Conservation (phyloP, 257 asterid genomes). For the Orobanche coerulescens region DNA sequence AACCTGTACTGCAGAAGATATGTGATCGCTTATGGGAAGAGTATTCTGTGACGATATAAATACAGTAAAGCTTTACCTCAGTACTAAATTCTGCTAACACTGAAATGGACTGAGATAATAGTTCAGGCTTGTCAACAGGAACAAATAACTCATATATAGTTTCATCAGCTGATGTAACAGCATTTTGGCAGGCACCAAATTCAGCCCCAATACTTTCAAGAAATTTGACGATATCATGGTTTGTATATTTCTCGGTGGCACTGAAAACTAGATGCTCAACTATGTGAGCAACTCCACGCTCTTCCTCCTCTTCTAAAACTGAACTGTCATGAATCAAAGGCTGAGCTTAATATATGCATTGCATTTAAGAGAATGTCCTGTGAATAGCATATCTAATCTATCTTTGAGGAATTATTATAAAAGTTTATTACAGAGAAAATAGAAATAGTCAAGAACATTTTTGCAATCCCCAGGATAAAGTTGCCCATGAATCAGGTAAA, state of each 20-base stretch:
- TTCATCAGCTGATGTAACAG: constrained; percentile 87
- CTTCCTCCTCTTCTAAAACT: constrained; percentile 94
- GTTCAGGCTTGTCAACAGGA: constrained; percentile 88
- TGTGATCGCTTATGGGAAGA: constrained; percentile 16
- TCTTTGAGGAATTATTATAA: too few species aligned
- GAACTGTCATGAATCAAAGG: constrained; percentile 67
- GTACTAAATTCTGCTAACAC: constrained; percentile 89
- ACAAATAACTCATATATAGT: constrained; percentile 88
- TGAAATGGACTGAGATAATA: constrained; percentile 79
- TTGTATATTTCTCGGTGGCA: constrained; percentile 82
- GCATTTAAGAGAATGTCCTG: too few species aligned
- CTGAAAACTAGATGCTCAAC: constrained; percentile 97
- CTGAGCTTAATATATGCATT: constrained; percentile 28
- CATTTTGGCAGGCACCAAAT: constrained; percentile 96
- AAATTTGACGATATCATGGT: constrained; percentile 85
- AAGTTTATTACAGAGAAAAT: too few species aligned
- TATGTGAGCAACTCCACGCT: constrained; percentile 97
- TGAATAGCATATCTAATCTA: too few species aligned
- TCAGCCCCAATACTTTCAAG: constrained; percentile 95
- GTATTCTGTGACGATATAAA: neutral
- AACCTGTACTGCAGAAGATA: constrained; percentile 41
- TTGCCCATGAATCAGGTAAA: neutral
- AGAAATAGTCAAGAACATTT: too few species aligned
- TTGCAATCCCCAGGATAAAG: too few species aligned
- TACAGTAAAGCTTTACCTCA: constrained; percentile 47